phyloP scores from a whole-genome alignment of 1,284 basidiomycete genomes.

The Bjerkandera adusta region DNA sequence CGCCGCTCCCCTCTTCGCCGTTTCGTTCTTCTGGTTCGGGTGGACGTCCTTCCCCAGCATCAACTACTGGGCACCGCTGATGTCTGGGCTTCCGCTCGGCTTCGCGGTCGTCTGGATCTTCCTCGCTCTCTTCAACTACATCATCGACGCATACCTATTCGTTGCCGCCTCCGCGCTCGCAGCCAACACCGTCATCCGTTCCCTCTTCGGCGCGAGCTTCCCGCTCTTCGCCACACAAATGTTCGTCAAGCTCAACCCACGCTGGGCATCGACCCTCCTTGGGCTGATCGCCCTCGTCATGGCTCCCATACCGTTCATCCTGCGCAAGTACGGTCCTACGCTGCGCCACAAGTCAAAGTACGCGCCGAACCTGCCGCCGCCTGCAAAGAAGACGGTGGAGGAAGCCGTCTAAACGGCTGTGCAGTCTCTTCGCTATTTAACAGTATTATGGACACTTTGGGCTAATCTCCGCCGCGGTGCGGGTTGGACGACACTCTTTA shows the following conservation, averaged over 20 bases:
- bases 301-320: constrained; percentile 36
- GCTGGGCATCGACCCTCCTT: constrained; percentile 34
- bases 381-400: constrained; percentile 14
- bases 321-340: constrained; percentile 30
- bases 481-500: too few relatives aligned
- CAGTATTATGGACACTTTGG: too few relatives aligned
- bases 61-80: constrained; percentile 32
- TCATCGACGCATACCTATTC: constrained; percentile 38
- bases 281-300: constrained; percentile 29
- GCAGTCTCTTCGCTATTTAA: too few relatives aligned
- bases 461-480: too few relatives aligned
- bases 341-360: constrained; percentile 30
- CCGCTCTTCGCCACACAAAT: constrained; percentile 38
- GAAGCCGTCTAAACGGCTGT: constrained; percentile 15
- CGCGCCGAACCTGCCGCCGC: constrained; percentile 22
- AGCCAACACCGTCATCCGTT: constrained; percentile 35
- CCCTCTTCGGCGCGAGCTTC: constrained; percentile 36
- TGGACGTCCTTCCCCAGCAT: constrained; percentile 39
- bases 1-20: constrained; percentile 40
- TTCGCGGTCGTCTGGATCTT: constrained; percentile 30
- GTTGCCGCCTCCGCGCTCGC: constrained; percentile 39
- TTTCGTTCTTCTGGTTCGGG: constrained; percentile 44
- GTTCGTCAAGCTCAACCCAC: constrained; percentile 32
- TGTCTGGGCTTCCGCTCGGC: constrained; percentile 28
- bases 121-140: constrained; percentile 36